Percentiles rank a stretch among this genome's conserved stretches.
Evolutionary conservation across 257 asterid species (phyloP).

Genomic region (Petunia axillaris): DNA sequence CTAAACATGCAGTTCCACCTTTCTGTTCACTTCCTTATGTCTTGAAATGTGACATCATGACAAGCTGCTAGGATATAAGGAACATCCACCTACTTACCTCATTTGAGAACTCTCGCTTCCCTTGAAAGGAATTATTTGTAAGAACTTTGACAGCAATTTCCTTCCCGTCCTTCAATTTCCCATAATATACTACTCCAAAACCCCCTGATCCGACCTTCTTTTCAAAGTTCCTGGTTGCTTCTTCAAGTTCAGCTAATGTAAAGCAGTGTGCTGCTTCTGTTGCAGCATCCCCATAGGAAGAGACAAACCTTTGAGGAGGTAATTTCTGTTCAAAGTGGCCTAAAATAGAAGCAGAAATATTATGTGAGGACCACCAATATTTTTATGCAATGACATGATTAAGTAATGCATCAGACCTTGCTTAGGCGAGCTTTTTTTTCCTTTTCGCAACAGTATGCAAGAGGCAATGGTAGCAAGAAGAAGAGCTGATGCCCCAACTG

Average conservation of each 20-base stretch:
- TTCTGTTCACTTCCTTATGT: neutral
- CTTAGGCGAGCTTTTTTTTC: constrained; percentile 48
- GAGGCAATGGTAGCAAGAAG: constrained; percentile 67
- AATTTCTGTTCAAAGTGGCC: constrained; percentile 46
- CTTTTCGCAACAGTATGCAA: constrained; percentile 58
- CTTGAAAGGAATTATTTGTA: constrained; percentile 90
- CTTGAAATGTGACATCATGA: neutral
- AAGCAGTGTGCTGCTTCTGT: constrained; percentile 90
- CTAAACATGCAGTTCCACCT: neutral
- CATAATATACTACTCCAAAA: constrained; percentile 89
- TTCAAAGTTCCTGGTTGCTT: constrained; percentile 79
- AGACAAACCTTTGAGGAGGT: constrained; percentile 49
- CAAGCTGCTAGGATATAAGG: neutral
- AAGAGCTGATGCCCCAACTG: constrained; percentile 78
- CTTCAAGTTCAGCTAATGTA: constrained; percentile 73
- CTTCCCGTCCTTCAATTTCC: constrained; percentile 72
- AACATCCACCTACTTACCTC: constrained; percentile 58
- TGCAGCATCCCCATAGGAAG: constrained; percentile 60
- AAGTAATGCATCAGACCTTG: constrained; percentile 53
- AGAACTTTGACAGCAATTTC: constrained; percentile 94
- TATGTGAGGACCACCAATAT: constrained; percentile 30
- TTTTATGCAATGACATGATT: constrained; percentile 15
- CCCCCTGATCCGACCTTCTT: constrained; percentile 92
- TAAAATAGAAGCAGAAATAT: constrained; percentile 31
- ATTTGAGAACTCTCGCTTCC: constrained; percentile 88